Evolutionary conservation across 768 basidiomycete species (phyloP).

Genomic region (Pilatotrama ljubarskyi): DNA sequence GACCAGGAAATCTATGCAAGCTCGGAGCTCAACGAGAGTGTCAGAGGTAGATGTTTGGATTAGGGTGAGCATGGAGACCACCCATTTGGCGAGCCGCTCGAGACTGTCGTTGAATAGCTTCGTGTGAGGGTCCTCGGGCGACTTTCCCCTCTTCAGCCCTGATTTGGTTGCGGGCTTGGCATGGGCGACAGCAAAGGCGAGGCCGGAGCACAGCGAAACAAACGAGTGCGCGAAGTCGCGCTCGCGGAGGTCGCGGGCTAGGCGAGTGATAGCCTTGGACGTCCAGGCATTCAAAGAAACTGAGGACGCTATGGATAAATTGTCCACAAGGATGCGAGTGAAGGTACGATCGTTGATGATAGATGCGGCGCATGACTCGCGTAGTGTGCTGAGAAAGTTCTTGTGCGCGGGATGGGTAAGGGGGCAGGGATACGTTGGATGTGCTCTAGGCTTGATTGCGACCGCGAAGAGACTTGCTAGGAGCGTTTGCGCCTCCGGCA

Average conservation of each 20-base stretch:
- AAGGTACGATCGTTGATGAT: slow-evolving; percentile 34
- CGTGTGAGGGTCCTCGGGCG: neutral
- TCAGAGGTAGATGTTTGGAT: slow-evolving; percentile 5
- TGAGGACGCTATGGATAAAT: slow-evolving; percentile 25
- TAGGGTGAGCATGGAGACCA: slow-evolving; percentile 23
- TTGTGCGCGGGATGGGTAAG: slow-evolving; percentile 47
- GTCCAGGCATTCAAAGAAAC: slow-evolving; percentile 38
- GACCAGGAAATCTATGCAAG: slow-evolving; percentile 28
- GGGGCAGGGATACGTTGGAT: slow-evolving; percentile 15
- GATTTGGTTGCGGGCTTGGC: slow-evolving; percentile 1
- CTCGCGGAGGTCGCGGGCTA: slow-evolving; percentile 35
- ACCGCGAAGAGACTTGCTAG: slow-evolving; percentile 43
- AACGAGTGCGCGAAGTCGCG: slow-evolving; percentile 35
- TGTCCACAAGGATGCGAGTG: slow-evolving; percentile 33
- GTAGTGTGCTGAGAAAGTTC: slow-evolving; percentile 48
- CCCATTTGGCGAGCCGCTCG: slow-evolving; percentile 30
- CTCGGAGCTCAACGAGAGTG: slow-evolving; percentile 11
- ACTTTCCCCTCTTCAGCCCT: neutral
- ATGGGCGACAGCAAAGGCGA: slow-evolving; percentile 23
- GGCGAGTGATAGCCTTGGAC: slow-evolving; percentile 41
- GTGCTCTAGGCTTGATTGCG: slow-evolving; percentile 35
- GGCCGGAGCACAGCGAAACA: slow-evolving; percentile 31
- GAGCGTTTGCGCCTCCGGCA: slow-evolving; percentile 43
- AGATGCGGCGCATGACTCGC: slow-evolving; percentile 39
- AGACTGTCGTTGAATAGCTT: neutral